Percentiles rank a stretch among this genome's conserved stretches.
Evolutionary conservation across 768 basidiomycete genomes (phyloP).

Genomic region (Dentipellis sp.): DNA sequence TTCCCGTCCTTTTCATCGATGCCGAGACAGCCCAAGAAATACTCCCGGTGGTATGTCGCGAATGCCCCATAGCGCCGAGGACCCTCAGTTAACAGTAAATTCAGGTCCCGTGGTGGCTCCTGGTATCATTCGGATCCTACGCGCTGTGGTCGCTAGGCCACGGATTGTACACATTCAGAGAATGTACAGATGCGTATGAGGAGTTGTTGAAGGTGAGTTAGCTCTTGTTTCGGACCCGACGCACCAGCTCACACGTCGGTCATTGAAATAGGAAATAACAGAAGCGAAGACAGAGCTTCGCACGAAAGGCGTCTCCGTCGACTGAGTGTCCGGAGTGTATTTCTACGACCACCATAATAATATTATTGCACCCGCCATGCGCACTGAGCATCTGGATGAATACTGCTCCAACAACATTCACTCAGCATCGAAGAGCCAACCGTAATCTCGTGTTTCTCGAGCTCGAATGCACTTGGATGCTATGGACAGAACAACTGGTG

Average conservation of each 20-base stretch:
- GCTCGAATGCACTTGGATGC: no score
- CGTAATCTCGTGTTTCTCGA: no score
- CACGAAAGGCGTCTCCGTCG: constrained; percentile 12
- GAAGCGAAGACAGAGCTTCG: constrained; percentile 14
- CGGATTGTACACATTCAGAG: constrained; percentile 64
- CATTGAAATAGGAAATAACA: constrained; percentile 10
- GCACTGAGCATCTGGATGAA: no score
- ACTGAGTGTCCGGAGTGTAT: constrained; percentile 3
- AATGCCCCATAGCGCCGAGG: neutral
- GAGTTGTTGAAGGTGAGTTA: constrained; percentile 52
- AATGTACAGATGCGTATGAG: constrained; percentile 73
- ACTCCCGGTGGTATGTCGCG: constrained; percentile 46
- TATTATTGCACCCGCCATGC: no score
- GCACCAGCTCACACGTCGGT: neutral
- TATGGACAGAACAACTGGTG: no score
- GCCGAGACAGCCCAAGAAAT: constrained; percentile 36
- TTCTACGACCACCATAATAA: neutral
- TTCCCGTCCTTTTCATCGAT: constrained; percentile 48
- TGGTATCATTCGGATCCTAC: constrained; percentile 74
- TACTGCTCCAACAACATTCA: no score
- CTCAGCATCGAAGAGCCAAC: no score
- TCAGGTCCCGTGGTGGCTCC: constrained; percentile 77
- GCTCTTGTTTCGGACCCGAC: neutral
- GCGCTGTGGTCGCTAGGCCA: constrained; percentile 69
- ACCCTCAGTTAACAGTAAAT: neutral